Base-by-base conservation (phyloP, 2,329 filamentous ascomycete genomes). In the Pestalotiopsis sp. region DNA sequence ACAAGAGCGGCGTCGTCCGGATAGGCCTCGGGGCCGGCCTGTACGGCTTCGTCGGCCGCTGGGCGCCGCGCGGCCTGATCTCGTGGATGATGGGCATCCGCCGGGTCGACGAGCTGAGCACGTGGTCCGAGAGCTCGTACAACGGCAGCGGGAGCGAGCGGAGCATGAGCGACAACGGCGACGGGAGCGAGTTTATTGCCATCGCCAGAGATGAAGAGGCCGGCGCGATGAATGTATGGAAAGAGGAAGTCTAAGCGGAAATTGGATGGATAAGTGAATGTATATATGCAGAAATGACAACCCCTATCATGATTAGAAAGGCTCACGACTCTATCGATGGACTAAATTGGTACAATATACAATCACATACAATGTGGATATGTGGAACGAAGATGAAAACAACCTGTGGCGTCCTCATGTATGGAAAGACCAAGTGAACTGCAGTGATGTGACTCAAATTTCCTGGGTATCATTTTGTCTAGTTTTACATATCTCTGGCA, bases 21-120 rank as follows among this genome's bases (percentile, higher is more conserved):
- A 92, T 98, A 17, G 96, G 96, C 1, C 89, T 94, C 65, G 96
- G 96, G 6, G 94, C 94, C 65, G 86, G 92, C 68, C 85, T 94
- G 0, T 98, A 98, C 80, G 92, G 93, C 52, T 86, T 98, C 38
- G 92, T 98, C 7, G 96, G 95, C 5, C 87, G 89, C 52, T 95
- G 92, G 88, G 86, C 92, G 27, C 95, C 96, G 1, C 86, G 89
- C 23, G 87, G 90, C 2, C 78, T 98, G 17, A 92, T 98, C n/a
- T 91, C 90, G 1, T 96, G 94, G 92, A 97, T 98, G 92, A 92
- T 98, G 89, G 94, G 94, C 12, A 88, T 95, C 69, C 85, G 90
- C 70, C 84, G 83, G 68, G 89, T 91, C 17, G 85, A 89, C 67
- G 84, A 89, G 77, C 80, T 90, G 61, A 84, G 84, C 63, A 78